These are phyloP conservation scores for Chrysosphaeria jannelii DNA, from an alignment of 2,329 filamentous ascomycete species.

Conservation along the genomic window DNA sequence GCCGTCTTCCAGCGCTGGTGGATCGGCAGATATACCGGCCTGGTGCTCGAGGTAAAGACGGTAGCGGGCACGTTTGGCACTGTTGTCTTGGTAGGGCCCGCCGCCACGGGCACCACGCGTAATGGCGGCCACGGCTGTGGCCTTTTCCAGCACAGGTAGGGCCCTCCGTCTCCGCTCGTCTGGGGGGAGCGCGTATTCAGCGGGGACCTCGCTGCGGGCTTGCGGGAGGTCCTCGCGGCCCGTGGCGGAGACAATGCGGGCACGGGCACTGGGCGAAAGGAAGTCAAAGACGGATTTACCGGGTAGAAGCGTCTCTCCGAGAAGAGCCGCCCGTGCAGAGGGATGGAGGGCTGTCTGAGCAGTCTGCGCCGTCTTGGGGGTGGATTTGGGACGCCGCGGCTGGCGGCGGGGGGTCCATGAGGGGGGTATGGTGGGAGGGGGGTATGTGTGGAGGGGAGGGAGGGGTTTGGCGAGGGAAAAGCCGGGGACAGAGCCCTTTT, in stretches of 20 bases:
- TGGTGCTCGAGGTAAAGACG: constrained; percentile 50
- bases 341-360: constrained; percentile 47
- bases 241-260: constrained; percentile 43
- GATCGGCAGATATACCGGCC: constrained; percentile 25
- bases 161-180: constrained; percentile 24
- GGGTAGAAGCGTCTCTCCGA: constrained; percentile 56
- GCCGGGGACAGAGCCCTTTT: no score
- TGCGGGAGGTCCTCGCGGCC: constrained; percentile 51
- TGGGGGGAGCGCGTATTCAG: constrained; percentile 29
- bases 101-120: constrained; percentile 32
- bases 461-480: no score
- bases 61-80: constrained; percentile 53
- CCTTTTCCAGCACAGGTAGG: constrained; percentile 33
- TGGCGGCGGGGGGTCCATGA: constrained; percentile 40
- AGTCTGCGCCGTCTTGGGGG: constrained; percentile 51
- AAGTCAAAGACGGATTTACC: constrained; percentile 94
- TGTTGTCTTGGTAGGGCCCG: constrained; percentile 59
- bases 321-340: constrained; percentile 41
- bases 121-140: constrained; percentile 37
- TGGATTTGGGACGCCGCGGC: constrained; percentile 17
- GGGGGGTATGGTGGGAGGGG: constrained; percentile 33
- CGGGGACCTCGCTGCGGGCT: constrained; percentile 43
- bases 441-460: no score
- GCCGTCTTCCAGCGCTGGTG: constrained; percentile 17
- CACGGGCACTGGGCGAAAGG: constrained; percentile 46